Percentiles rank a stretch among this genome's conserved stretches.
Conservation (phyloP, 2,329 filamentous ascomycete genomes). For the Penicillium sp. region DNA sequence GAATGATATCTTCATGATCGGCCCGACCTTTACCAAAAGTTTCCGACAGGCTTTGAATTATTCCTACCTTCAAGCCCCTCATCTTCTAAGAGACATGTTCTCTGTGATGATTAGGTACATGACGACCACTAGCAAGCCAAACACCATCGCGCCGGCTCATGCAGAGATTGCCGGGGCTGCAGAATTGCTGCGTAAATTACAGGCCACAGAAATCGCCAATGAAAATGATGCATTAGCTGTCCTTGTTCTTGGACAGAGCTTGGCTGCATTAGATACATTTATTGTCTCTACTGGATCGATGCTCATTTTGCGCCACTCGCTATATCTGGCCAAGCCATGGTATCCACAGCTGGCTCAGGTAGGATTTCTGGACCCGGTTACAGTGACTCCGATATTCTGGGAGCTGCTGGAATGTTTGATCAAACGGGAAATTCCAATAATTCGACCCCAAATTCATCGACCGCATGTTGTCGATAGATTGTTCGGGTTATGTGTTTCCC, state of each 20-base stretch:
- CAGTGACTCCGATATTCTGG: constrained; percentile 6
- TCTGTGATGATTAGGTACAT: constrained; percentile 6
- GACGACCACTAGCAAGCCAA: neutral
- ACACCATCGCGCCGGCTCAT: constrained; percentile 1
- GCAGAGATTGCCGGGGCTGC: constrained; percentile 5
- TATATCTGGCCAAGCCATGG: constrained; percentile 7
- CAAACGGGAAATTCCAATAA: constrained; percentile 7
- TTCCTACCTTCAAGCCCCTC: neutral
- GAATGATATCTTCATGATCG: constrained; percentile 11
- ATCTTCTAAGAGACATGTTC: constrained; percentile 5
- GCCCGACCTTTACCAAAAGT: constrained; percentile 4
- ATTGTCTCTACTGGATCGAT: constrained; percentile 8
- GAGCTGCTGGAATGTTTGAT: constrained; percentile 6
- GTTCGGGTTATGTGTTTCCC: constrained; percentile 3
- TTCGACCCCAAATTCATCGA: constrained; percentile 3
- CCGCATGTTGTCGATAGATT: constrained; percentile 3
- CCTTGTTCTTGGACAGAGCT: constrained; percentile 6
- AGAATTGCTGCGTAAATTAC: constrained; percentile 1
- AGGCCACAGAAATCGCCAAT: constrained; percentile 4
- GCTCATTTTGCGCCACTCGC: constrained; percentile 8
- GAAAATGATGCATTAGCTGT: constrained; percentile 3
- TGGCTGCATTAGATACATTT: constrained; percentile 7
- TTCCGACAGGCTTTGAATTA: constrained; percentile 7
- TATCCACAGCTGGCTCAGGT: constrained; percentile 7
- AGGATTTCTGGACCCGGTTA: constrained; percentile 6